A percentile compares a stretch with the other conserved stretches of the same genome.
phyloP scores from a whole-genome alignment of 208 protist genomes.

The Trypanosoma melophagium region DNA sequence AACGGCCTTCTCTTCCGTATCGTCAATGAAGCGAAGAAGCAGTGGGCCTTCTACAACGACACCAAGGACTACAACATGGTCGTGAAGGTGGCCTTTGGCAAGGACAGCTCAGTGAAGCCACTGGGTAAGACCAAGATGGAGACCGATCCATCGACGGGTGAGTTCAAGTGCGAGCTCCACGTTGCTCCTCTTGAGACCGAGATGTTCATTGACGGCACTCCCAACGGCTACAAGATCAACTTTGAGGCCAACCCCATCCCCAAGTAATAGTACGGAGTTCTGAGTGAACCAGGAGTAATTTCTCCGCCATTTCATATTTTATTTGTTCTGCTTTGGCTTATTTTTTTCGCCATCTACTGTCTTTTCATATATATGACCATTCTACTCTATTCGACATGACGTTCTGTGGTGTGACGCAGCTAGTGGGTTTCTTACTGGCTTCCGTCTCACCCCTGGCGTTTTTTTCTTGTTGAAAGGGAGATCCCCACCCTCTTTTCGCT shows the following conservation, averaged over 20 bases:
- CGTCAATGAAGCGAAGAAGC: slow-evolving; percentile 70
- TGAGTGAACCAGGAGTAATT: no score
- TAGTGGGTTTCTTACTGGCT: no score
- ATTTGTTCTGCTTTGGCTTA: no score
- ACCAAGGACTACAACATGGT: slow-evolving; percentile 76
- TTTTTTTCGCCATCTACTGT: no score
- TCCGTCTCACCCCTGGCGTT: no score
- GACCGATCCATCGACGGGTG: slow-evolving; percentile 43
- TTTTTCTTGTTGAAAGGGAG: no score
- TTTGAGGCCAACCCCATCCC: slow-evolving; percentile 69
- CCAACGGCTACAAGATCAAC: slow-evolving; percentile 82
- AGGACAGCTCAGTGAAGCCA: slow-evolving; percentile 63
- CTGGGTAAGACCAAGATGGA: slow-evolving; percentile 62
- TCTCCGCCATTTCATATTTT: no score
- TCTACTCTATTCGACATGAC: no score
- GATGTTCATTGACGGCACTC: slow-evolving; percentile 76
- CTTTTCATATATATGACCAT: no score
- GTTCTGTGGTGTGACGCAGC: no score
- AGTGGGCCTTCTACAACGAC: slow-evolving; percentile 88
- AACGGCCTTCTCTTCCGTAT: slow-evolving; percentile 85
- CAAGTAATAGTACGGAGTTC: no score
- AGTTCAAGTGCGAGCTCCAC: slow-evolving; percentile 63
- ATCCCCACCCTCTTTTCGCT: no score
- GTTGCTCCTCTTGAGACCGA: slow-evolving; percentile 58
- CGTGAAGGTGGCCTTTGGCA: slow-evolving; percentile 72